phyloP scores from a whole-genome alignment of 73 alveolate genomes.

The Paramecium primaurelia region DNA sequence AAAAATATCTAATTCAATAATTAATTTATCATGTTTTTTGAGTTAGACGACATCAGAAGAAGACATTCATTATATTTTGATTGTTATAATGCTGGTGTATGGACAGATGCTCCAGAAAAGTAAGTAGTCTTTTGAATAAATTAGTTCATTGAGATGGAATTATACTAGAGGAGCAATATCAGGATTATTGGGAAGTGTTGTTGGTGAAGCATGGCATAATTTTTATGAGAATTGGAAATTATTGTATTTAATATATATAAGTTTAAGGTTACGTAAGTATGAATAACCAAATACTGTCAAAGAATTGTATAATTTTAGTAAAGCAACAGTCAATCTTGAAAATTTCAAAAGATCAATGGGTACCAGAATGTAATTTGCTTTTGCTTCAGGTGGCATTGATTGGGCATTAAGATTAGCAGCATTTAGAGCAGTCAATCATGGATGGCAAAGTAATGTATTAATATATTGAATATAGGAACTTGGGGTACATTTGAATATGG shows the following conservation, averaged over 20 bases:
- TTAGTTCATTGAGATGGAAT: conserved; percentile 55
- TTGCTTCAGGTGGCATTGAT: conserved; percentile 50
- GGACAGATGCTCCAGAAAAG: conserved; percentile 62
- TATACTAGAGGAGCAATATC: conserved; percentile 53
- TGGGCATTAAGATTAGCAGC: conserved; percentile 59
- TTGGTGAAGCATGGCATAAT: conserved; percentile 25
- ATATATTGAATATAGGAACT: not conserved
- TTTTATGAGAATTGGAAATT: conserved; percentile 53
- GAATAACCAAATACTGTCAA: conserved; percentile 30
- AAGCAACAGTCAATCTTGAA: conserved; percentile 40
- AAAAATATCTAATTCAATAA: conserved; percentile 37
- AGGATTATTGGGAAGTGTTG: conserved; percentile 33
- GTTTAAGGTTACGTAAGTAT: not conserved
- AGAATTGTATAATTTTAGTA: conserved; percentile 7
- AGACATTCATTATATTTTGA: conserved; percentile 62
- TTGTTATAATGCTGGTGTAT: conserved; percentile 52
- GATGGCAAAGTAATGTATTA: conserved; percentile 42
- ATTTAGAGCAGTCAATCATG: conserved; percentile 54
- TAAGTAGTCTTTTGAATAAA: not conserved
- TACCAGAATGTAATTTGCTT: conserved; percentile 55
- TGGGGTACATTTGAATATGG: conserved; percentile 58
- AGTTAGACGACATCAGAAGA: conserved; percentile 63
- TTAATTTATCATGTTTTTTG: conserved; percentile 53
- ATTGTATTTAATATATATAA: not conserved
- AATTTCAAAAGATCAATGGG: conserved; percentile 49